These are phyloP conservation scores for grape (Vitis vinifera) DNA, from an alignment of 164 flowering plant genomes.

Conservation along the genomic window DNA sequence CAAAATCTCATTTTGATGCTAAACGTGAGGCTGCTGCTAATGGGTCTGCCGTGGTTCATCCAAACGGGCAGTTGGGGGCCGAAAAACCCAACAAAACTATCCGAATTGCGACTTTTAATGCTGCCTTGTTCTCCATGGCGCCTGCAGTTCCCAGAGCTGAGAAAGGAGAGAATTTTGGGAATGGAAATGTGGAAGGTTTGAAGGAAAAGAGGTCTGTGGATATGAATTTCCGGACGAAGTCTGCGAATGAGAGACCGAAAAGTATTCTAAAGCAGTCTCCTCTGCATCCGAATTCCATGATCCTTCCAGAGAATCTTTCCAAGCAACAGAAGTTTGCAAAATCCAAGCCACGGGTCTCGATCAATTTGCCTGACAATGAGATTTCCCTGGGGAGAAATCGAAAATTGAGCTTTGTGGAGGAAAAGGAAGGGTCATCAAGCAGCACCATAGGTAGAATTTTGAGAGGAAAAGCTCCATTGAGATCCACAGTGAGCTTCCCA, in stretches of 20 bases:
- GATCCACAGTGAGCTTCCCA: conserved; percentile 22
- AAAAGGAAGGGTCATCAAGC: conserved; percentile 10
- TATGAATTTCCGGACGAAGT: conserved; percentile 22
- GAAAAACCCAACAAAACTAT: conserved; percentile 21
- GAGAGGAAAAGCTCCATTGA: conserved; percentile 33
- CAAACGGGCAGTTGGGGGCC: conserved; percentile 20
- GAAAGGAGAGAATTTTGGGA: conserved; percentile 7
- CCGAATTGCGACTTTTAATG: conserved; percentile 61
- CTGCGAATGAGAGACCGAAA: conserved; percentile 42
- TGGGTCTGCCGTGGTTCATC: conserved; percentile 39
- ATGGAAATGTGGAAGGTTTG: conserved; percentile 2
- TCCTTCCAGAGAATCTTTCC: conserved; percentile 9
- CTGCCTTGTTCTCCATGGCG: conserved; percentile 75
- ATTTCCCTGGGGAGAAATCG: conserved; percentile 47
- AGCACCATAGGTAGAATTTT: conserved; percentile 9
- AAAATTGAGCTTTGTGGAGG: conserved; percentile 34
- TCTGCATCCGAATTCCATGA: conserved; percentile 29
- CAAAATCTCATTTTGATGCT: conserved; percentile 14
- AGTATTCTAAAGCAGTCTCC: conserved; percentile 66
- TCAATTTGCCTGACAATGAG: conserved; percentile 67
- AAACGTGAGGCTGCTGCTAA: conserved; percentile 8
- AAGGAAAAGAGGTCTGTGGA: neutral
- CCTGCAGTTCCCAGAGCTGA: conserved; percentile 40
- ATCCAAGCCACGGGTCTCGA: conserved; percentile 63
- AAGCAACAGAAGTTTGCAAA: conserved; percentile 38